phyloP scores from a whole-genome alignment of 257 asterid species.

The Pogostemon cablin region DNA sequence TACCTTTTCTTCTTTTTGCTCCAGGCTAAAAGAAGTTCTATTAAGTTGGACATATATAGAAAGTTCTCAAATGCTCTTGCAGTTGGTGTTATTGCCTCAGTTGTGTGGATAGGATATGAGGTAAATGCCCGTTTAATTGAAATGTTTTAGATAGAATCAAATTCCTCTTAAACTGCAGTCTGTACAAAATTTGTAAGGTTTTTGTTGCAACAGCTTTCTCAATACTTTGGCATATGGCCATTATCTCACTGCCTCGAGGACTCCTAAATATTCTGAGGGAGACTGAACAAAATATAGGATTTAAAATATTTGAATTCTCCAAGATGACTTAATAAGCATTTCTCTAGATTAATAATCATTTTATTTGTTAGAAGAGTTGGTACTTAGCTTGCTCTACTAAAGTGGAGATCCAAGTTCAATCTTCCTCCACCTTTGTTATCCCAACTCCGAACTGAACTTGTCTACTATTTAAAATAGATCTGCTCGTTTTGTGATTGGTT shows the following conservation, averaged over 20 bases:
- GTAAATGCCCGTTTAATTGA: constrained; percentile 45
- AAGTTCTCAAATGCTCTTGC: constrained; percentile 94
- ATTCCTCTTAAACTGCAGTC: constrained; percentile 21
- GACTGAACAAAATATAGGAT: not conserved
- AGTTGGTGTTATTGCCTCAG: constrained; percentile 72
- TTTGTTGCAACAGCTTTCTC: constrained; percentile 2
- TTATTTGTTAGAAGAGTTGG: no score
- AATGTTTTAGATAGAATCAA: not conserved
- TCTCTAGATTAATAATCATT: not conserved
- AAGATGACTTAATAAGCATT: constrained; percentile 1
- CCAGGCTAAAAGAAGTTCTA: constrained; percentile 92
- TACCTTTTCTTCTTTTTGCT: constrained; percentile 30
- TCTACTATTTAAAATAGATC: not conserved
- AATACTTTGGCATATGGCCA: not conserved
- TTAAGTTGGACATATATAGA: constrained; percentile 87
- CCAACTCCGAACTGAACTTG: no score
- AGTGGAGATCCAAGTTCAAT: no score
- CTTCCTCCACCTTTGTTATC: no score
- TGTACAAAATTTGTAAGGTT: constrained; percentile 10
- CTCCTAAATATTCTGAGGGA: not conserved
- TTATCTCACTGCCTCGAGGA: not conserved
- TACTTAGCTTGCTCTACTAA: no score
- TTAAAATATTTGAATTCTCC: constrained; percentile 12
- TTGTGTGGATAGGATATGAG: constrained; percentile 96
- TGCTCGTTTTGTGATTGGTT: not conserved